Evolutionary conservation across 768 basidiomycete genomes (phyloP), one percentile per base, ranked within the genome.

Genomic region (Trametes elegans): DNA sequence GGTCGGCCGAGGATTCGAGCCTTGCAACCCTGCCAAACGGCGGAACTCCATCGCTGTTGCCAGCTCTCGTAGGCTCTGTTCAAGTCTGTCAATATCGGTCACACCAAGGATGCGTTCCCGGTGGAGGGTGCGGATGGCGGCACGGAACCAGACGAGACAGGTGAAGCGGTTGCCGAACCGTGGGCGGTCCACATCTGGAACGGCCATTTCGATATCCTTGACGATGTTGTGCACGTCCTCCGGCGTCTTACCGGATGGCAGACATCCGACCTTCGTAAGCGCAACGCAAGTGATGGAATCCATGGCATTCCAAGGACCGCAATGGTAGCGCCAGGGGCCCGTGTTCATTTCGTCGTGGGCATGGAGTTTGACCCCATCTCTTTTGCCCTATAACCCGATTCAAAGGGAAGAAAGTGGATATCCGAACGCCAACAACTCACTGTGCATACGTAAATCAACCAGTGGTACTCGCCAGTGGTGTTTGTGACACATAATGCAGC

Each of bases 111-210:
- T 19, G 16, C 31, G 19, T 32, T 18, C 44, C n/a, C 9, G n/a
- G 7, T 47, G 32, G 11, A 47, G 31, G 8, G 10, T 47, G 32
- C 32, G 32, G 19, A 47, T 13, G 3, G 46, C 46, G 3, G 18
- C 46, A n/a, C 46, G 29, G 34, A 47, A 35, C 46, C 46, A 47
- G 21, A 35, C 34, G 21, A 34, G 46, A 7, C 46, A 47, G n/a
- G 46, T 47, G 13, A 47, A 47, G 19, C 34, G 21, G 23, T 36
- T 26, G 11, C 34, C 21, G 21, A 35, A 35, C 13, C 14, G 8
- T 3, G 46, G 23, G 21, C 34, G 31, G 46, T 47, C 46, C 10
- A 6, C 13, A 14, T 34, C 31, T 21, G 46, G 46, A 6, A 35
- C 34, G 23, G 31, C 34, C 32, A 47, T 34, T 10, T 32, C 32